Evolutionary conservation across 2,329 filamentous ascomycete species (phyloP), one percentile per base, ranked within the genome.

Genomic region (Akanthomyces uredinophilus): DNA sequence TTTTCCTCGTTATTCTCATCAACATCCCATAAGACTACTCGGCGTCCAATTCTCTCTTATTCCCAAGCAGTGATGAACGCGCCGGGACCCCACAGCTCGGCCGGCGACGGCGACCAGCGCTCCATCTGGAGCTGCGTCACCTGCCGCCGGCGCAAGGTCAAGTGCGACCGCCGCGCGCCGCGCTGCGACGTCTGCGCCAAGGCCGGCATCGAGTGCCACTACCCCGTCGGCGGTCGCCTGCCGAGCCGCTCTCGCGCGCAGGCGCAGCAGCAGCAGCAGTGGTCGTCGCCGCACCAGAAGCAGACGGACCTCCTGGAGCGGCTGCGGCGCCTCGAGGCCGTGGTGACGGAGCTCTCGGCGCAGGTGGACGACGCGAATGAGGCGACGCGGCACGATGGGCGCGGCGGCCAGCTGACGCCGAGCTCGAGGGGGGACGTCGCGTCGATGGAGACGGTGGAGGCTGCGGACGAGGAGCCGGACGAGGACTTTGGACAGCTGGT

Each of bases 51-150:
- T 24, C 7, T 22, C 4, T 46, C 22, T n/a, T 20, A 6, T 37
- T 37, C 8, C 11, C 11, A 10, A 10, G 32, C 8, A 37, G 13
- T 5, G 27, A 22, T 46, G 18, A 46, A 8, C 3, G 43, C 5
- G 5, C 20, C 43, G 7, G 43, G 20, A 11, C 5, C 43, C 13
- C 50, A 4, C 8, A 13, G 35, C n/a, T 7, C 50, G 20, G 50
- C 58, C 14, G 62, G 64, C 14, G 39, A 60, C 11, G 64, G 24
- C n/a, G 32, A 37, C 32, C 32, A 37, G 32, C 66, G 72, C 53
- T 69, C 66, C 13, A 68, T 70, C 61, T 73, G 71, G 71, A 73
- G 70, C 64, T 73, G 71, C 50, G 65, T 73, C 29, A 68, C 67
- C 24, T 73, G 71, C 49, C 69, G 71, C 16, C 69, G 70, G 0